These are phyloP conservation scores for Neospora caninum DNA, from an alignment of 169 alveolate species.

Conservation along the genomic window DNA sequence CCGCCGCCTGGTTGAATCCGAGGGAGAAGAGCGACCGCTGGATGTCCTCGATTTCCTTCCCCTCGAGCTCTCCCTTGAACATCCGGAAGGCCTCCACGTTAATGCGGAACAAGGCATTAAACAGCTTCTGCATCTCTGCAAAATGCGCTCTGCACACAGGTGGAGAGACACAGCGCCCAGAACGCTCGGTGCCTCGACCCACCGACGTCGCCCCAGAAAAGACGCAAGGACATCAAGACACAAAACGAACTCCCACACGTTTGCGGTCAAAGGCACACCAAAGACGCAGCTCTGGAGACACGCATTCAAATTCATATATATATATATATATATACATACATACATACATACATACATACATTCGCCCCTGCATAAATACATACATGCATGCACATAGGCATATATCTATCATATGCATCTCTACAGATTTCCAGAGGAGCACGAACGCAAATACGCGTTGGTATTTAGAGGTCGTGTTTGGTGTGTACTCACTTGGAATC, in stretches of 20 bases:
- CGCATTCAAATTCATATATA: too few species aligned
- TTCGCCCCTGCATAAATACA: background rate
- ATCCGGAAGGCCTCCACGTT: conserved; percentile 11
- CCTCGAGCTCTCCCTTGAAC: background rate
- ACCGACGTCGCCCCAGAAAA: too few species aligned
- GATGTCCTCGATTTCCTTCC: background rate
- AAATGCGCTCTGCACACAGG: conserved; percentile 2
- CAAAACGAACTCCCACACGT: too few species aligned
- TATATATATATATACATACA: too few species aligned
- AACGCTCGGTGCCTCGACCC: background rate
- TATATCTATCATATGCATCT: too few species aligned
- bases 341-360: too few species aligned
- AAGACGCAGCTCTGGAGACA: too few species aligned
- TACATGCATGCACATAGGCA: background rate
- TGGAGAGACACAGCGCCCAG: background rate
- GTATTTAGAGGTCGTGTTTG: background rate
- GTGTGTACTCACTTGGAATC: conserved; percentile 12
- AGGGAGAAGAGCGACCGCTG: conserved; percentile 26
- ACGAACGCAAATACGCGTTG: background rate
- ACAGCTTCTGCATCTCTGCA: conserved; percentile 28
- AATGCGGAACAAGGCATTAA: conserved; percentile 15
- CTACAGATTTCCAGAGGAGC: background rate
- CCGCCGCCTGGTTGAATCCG: conserved; percentile 15
- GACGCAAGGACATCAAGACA: too few species aligned
- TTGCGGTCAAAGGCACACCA: too few species aligned